phyloP scores from a whole-genome alignment of 495 filamentous ascomycete genomes.

The Lasiosphaeriaceae sp. region DNA sequence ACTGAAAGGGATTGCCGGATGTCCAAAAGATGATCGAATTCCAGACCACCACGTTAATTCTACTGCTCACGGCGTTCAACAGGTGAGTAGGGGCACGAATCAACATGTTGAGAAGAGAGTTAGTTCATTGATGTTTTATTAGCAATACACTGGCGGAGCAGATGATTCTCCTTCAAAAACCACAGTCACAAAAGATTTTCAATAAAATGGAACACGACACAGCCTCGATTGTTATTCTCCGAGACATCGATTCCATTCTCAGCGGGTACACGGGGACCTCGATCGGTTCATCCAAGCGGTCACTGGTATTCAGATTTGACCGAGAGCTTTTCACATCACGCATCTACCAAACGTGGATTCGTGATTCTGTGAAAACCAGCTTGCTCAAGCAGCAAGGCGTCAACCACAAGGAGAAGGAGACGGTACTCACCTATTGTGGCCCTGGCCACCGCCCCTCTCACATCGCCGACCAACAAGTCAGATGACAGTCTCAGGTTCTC shows the following conservation, averaged over 20 bases:
- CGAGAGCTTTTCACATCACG: slow-evolving; percentile 8
- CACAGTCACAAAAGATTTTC: slow-evolving; percentile 4
- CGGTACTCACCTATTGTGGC: background rate
- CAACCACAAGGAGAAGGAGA: background rate
- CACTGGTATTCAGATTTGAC: slow-evolving; percentile 14
- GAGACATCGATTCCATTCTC: slow-evolving; percentile 10
- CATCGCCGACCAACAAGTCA: background rate
- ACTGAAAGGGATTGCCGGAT: slow-evolving; percentile 12
- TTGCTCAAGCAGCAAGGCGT: background rate
- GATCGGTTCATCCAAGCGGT: slow-evolving; percentile 8
- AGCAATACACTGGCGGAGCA: slow-evolving; percentile 6
- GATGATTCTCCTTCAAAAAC: slow-evolving; percentile 1
- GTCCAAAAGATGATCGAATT: slow-evolving; percentile 21
- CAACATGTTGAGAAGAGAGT: no score
- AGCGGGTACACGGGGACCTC: slow-evolving; percentile 6
- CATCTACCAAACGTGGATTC: slow-evolving; percentile 5
- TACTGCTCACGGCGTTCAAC: slow-evolving; percentile 23
- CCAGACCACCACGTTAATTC: slow-evolving; percentile 17
- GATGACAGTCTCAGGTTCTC: no score
- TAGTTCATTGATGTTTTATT: no score
- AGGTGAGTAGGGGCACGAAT: background rate
- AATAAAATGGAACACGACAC: slow-evolving; percentile 8
- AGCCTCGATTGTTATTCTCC: slow-evolving; percentile 11
- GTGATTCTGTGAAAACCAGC: background rate
- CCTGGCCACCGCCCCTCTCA: background rate